Conservation (phyloP, 257 asterid genomes). For the Ilex asprella region DNA sequence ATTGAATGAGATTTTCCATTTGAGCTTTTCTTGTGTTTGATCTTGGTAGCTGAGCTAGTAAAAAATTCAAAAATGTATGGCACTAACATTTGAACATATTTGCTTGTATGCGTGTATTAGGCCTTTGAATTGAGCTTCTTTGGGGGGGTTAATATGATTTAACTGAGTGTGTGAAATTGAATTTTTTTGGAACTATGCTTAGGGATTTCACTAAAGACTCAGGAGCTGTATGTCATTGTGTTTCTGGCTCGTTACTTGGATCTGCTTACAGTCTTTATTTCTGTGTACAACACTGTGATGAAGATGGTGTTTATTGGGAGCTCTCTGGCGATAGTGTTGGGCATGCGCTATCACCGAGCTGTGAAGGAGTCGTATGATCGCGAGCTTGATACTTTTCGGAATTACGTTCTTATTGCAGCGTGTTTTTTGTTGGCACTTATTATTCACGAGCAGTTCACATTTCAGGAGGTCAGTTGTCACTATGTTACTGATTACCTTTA, state of each 20-base stretch:
- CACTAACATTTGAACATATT: not conserved
- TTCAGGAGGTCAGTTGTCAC: conserved; percentile 59
- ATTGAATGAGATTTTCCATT: too few species aligned
- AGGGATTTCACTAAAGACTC: conserved; percentile 94
- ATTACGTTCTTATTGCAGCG: conserved; percentile 50
- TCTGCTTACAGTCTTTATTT: conserved; percentile 72
- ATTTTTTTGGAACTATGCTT: conserved; percentile 2
- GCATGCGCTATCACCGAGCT: conserved; percentile 67
- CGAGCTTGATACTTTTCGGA: conserved; percentile 79
- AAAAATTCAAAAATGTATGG: too few species aligned
- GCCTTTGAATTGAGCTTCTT: not conserved
- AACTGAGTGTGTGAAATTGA: not conserved
- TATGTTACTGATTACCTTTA: not conserved
- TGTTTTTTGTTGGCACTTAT: conserved; percentile 56
- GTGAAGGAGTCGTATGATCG: conserved; percentile 82
- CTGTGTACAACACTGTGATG: conserved; percentile 78
- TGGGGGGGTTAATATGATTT: conserved; percentile 21
- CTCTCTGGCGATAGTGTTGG: conserved; percentile 81
- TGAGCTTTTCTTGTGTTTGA: too few species aligned
- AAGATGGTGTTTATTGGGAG: conserved; percentile 83
- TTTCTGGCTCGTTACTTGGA: conserved; percentile 88
- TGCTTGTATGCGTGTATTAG: not conserved
- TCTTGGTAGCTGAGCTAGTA: too few species aligned
- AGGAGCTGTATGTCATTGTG: conserved; percentile 78
- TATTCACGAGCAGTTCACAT: conserved; percentile 64